These are phyloP conservation scores for Benincasa hispida DNA, from an alignment of 306 rosid genomes.

Conservation along the genomic window DNA sequence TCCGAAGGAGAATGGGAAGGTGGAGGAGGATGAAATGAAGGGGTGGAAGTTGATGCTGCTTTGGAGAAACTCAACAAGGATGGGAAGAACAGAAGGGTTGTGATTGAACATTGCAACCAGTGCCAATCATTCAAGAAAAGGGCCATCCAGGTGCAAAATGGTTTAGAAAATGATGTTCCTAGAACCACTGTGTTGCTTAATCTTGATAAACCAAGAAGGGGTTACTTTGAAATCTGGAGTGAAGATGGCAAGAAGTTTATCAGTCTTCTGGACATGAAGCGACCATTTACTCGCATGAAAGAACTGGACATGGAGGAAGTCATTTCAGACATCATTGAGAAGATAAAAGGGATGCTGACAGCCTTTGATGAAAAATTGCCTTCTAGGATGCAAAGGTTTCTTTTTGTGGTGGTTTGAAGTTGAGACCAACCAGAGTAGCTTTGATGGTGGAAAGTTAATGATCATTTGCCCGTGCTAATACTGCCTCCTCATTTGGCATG, in stretches of 20 bases:
- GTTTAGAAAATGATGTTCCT: conserved; percentile 31
- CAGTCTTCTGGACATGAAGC: conserved; percentile 69
- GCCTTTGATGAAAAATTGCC: not conserved
- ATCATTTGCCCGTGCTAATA: not conserved
- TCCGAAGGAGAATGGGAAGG: conserved; percentile 1
- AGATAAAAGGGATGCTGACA: conserved; percentile 16
- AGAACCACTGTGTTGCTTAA: conserved; percentile 48
- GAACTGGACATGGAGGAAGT: conserved; percentile 53
- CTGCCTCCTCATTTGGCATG: not conserved
- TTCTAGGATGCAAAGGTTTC: not conserved
- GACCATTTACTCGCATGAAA: conserved; percentile 67
- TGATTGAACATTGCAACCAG: conserved; percentile 58
- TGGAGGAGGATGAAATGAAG: not conserved
- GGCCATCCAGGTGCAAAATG: conserved; percentile 48
- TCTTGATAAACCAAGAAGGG: conserved; percentile 82
- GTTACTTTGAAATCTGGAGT: conserved; percentile 78
- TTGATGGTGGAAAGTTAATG: not conserved
- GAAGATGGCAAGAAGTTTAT: conserved; percentile 50
- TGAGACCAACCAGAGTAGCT: not conserved
- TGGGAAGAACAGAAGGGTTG: conserved; percentile 12
- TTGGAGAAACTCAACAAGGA: conserved; percentile 5
- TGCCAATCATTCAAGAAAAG: conserved; percentile 50
- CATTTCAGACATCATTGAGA: conserved; percentile 28
- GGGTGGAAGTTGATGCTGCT: not conserved
- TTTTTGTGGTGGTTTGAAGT: conserved; percentile 9